phyloP scores from a whole-genome alignment of 176 grass and related monocot species.

The Rhipidocladum racemiflorum region DNA sequence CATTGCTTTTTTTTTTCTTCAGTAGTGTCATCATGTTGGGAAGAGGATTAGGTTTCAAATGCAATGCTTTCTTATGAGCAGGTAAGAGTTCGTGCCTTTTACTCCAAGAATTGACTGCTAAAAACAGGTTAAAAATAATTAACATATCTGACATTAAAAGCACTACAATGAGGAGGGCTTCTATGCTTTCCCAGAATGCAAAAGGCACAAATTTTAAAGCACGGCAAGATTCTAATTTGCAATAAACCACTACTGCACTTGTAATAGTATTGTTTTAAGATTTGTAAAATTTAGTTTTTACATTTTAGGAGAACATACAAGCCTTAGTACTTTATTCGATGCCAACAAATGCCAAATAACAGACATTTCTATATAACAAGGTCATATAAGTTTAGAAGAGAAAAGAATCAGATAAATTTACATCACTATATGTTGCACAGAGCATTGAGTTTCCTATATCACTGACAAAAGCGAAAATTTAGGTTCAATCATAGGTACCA shows the following conservation, averaged over 20 bases:
- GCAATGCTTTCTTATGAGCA: conserved; percentile 38
- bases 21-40: conserved; percentile 17
- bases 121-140: background rate
- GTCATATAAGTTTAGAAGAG: conserved; percentile 12
- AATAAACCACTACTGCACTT: background rate
- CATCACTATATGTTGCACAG: conserved; percentile 35
- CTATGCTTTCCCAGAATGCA: background rate
- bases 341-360: background rate
- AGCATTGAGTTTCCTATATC: conserved; percentile 45
- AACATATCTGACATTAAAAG: background rate
- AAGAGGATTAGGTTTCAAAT: background rate
- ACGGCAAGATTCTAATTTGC: background rate
- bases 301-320: background rate
- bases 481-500: conserved; percentile 1
- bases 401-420: conserved; percentile 9
- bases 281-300: background rate
- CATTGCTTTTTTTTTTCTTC: conserved; percentile 21
- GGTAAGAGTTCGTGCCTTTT: conserved; percentile 41
- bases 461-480: background rate
- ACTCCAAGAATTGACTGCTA: conserved; percentile 34
- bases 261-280: background rate
- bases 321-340: background rate
- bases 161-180: background rate
- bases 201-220: background rate
- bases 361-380: background rate